Percentiles rank a stretch among this genome's conserved stretches.
phyloP scores from a whole-genome alignment of 2,329 filamentous ascomycete genomes.

The Knufia petricola region DNA sequence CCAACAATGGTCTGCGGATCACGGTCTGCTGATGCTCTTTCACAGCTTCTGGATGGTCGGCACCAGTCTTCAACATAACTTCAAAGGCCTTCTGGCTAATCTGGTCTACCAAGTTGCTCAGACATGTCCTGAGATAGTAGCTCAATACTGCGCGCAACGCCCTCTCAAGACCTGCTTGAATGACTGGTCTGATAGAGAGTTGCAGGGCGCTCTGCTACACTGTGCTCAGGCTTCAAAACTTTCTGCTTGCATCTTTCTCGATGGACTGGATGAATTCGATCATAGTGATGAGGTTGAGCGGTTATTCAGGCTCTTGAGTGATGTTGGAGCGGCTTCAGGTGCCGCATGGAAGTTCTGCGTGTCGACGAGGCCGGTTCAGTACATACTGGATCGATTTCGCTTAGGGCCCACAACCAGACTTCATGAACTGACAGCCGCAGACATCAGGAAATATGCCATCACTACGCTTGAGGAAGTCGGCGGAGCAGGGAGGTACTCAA shows the following conservation, averaged over 20 bases:
- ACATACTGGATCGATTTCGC: not conserved
- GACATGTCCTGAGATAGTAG: no score
- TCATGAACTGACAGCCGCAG: conserved; percentile 5
- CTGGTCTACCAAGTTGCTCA: no score
- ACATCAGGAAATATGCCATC: conserved; percentile 6
- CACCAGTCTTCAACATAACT: no score
- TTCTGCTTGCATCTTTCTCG: conserved; percentile 9
- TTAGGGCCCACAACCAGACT: not conserved
- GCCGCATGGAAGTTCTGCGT: not conserved
- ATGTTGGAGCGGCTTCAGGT: not conserved
- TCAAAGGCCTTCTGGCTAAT: no score
- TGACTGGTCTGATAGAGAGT: conserved; percentile 4
- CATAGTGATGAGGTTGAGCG: conserved; percentile 4
- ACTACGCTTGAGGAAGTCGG: not conserved
- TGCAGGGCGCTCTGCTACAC: not conserved
- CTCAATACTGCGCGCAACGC: no score
- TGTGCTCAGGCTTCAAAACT: not conserved
- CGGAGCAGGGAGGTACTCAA: not conserved
- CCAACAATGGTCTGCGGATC: no score
- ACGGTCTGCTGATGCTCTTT: no score
- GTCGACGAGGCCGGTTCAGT: not conserved
- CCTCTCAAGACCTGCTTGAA: no score
- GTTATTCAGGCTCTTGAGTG: not conserved
- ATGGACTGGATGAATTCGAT: conserved; percentile 12
- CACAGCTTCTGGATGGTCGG: no score